Evolutionary conservation across 495 filamentous ascomycete species (phyloP), one percentile per base, ranked within the genome.

Genomic region (Articulospora tetracladia): DNA sequence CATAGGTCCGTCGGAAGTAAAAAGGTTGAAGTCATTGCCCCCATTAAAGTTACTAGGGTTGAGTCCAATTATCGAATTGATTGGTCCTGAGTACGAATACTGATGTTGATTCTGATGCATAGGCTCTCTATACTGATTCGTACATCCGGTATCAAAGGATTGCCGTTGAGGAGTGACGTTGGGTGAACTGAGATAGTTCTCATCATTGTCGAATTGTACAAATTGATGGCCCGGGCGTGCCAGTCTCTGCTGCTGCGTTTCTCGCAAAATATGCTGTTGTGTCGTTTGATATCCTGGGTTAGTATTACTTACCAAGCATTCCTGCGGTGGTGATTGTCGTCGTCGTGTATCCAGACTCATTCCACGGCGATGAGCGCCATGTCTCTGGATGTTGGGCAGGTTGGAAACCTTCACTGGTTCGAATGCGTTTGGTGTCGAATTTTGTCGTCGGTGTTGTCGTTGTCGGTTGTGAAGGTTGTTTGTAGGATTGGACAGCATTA

Each of bases 371-470:
- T 93, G 88, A 69, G 79, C 76, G 68, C 75, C 69, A 68, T 79
- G 80, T 68, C 76, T 70, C 60, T 70, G 74, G 61, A 82, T 80
- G 60, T 78, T 79, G 63, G 83, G 79, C 67, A 87, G 78, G 73
- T 76, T 80, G 52, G 76, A 75, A 67, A 84, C 81, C 79, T 87
- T 87, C 58, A 79, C 76, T 55, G 81, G 81, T 69, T 90, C 87
- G 73, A 87, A 88, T 65, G 79, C 81, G 59, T 83, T 82, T 58
- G 92, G 91, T 68, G 90, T 94, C 67, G 92, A 96, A 68, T 91
- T 87, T 77, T 93, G 91, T 72, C 92, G 89, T 70, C 90, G 84
- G 75, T 96, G 91, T 77, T 83, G 84, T 70, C 84, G 83, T 69
- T 84, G 84, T 73, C 86, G 87, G 66, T 79, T 76, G 63, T 89